Percentiles rank a stretch among this genome's conserved stretches.
phyloP scores from a whole-genome alignment of 306 rosid genomes.

The Glycine soja region DNA sequence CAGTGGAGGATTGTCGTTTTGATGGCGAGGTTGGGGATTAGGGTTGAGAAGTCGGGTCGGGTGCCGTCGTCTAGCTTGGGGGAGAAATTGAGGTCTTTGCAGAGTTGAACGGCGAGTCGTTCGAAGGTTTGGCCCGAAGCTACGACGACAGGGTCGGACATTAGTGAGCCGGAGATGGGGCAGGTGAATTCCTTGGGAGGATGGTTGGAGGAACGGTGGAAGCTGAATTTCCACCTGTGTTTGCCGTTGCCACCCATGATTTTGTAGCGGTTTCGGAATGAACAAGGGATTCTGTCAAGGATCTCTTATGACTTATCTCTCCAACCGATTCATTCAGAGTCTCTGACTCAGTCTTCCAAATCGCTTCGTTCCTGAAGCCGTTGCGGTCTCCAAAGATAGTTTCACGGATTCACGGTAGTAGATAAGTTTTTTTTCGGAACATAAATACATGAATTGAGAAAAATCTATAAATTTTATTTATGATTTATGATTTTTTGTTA shows the following conservation, averaged over 20 bases:
- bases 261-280: no score
- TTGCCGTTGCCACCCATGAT: slow-evolving; percentile 81
- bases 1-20: slow-evolving; percentile 66
- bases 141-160: slow-evolving; percentile 94
- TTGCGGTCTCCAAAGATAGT: no score
- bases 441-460: no score
- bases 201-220: slow-evolving; percentile 52
- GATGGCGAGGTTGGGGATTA: slow-evolving; percentile 72
- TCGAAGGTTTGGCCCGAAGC: slow-evolving; percentile 93
- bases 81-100: slow-evolving; percentile 58
- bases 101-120: slow-evolving; percentile 69
- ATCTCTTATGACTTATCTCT: no score
- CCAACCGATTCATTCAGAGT: no score
- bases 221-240: slow-evolving; percentile 75
- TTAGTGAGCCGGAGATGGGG: slow-evolving; percentile 67
- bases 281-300: no score
- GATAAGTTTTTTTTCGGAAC: no score
- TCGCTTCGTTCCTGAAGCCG: no score
- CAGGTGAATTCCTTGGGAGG: slow-evolving; percentile 75
- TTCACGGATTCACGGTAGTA: no score
- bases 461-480: no score
- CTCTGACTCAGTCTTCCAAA: no score
- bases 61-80: slow-evolving; percentile 72
- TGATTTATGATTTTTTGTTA: no score
- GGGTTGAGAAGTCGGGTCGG: slow-evolving; percentile 73